A percentile compares a stretch with the other conserved stretches of the same genome.
These are phyloP conservation scores for Kazachstania taianensis DNA, from an alignment of 805 yeast species.

Conservation along the genomic window DNA sequence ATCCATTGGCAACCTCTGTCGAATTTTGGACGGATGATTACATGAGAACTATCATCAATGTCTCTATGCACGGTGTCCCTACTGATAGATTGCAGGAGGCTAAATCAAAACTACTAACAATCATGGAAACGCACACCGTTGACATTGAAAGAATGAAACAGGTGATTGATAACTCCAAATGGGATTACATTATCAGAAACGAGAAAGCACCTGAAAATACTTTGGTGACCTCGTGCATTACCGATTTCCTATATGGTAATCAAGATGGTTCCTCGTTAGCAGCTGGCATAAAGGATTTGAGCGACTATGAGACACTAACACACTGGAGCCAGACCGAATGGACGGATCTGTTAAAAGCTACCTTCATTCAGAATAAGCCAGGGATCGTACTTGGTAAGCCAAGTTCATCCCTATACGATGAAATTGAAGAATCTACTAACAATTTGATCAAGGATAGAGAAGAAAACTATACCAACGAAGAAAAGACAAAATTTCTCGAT, in stretches of 20 bases:
- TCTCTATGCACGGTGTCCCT: constrained; percentile 64
- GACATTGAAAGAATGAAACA: constrained; percentile 60
- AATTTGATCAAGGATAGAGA: constrained; percentile 41
- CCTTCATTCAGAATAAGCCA: constrained; percentile 51
- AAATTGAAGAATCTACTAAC: constrained; percentile 41
- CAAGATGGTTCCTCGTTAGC: constrained; percentile 47
- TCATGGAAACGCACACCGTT: constrained; percentile 49
- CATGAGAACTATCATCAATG: constrained; percentile 46
- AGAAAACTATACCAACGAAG: constrained; percentile 45
- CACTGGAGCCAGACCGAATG: constrained; percentile 62
- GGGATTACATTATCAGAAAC: constrained; percentile 48
- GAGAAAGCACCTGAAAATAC: constrained; percentile 51
- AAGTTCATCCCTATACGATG: constrained; percentile 42
- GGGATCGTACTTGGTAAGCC: constrained; percentile 68
- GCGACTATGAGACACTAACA: constrained; percentile 43
- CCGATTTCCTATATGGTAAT: constrained; percentile 73
- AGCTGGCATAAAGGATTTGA: constrained; percentile 43
- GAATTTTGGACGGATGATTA: constrained; percentile 69
- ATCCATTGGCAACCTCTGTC: constrained; percentile 69
- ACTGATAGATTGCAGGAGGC: constrained; percentile 47
- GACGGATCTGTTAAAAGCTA: constrained; percentile 43
- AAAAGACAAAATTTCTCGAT: constrained; percentile 42
- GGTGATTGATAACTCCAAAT: constrained; percentile 52
- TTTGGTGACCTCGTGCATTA: constrained; percentile 57
- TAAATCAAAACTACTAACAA: constrained; percentile 38